Evolutionary conservation across 176 grass and related monocot genomes (phyloP), one percentile per base, ranked within the genome.

Genomic region (Poa pratensis): DNA sequence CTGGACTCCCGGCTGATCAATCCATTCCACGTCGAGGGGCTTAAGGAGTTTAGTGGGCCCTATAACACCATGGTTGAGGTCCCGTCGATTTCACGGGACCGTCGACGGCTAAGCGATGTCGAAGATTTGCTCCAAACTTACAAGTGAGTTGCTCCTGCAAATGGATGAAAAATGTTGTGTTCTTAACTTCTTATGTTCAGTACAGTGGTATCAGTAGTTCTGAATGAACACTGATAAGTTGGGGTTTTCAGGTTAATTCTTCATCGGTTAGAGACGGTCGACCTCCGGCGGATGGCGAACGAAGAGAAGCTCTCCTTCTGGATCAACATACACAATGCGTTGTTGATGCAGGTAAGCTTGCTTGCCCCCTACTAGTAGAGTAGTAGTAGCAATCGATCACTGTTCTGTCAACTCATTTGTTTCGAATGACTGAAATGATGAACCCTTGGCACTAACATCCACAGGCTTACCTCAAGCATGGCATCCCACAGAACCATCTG

Each of bases 11-110:
- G 93, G 80, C 50, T 98, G 67, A 94, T 98, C 81, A 98, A 98
- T 84, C 95, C 95, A 17, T 98, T 98, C 85, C 87, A 71, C 7
- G 85, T 98, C 1, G 95, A 98, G 55, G 95, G 95, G 5, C 75
- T 95, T n/a, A 98, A 98, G 73, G 95, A 95, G 19, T 98, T 95
- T 72, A 95, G 93, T 77, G 95, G 95, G 37, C 95, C 95, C 0
- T 98, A 98, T 85, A 93, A 80, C 60, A 68, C 84, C 4, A 98
- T 98, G 95, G 93, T 93, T 22, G 95, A 98, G 86, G 91, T 98
- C 40, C 91, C 93, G 0, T 75, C 89, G 0, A 93, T 98, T 81
- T 88, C 87, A 17, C 84, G 89, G 3, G 93, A 95, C 16, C 78
- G 77, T 19, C 45, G 83, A 49, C 87, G 93, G 68, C 22, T 92